Evolutionary conservation across 1,139 yeast species (phyloP), one percentile per base, ranked within the genome.

Genomic region (Chernovozyma aurita): DNA sequence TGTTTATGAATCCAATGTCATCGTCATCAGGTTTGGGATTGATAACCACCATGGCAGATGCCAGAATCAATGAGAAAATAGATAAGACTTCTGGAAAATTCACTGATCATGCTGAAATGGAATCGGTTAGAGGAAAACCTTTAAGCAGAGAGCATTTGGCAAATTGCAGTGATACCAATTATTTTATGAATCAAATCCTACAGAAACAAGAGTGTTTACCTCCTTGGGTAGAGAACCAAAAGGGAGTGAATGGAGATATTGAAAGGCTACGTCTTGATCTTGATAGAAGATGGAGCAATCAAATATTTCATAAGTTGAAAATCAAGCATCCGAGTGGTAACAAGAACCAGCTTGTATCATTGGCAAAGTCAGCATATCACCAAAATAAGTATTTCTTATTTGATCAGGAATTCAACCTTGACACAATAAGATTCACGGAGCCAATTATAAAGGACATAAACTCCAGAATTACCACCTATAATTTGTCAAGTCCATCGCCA

Each of bases 141-240:
- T 50, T 82, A 18, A 67, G 68, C 28, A 52, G 54, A 26, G 75
- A 70, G 15, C 85, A 85, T 50, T 61, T 87, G 53, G 81, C 80
- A 43, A 79, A 85, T 47, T 52, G 70, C 28, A 57, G 64, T 7
- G 71, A 68, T 42, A 49, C 70, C 4, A 63, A 59, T 40, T 70
- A 65, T 44, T 70, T 70, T 42, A 57, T 70, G 57, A 69, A 66
- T 46, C 69, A 67, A 43, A 80, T 87, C 33, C 61, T 87, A 41
- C 80, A 76, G 45, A 74, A 76, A 31, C 95, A 87, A 55, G 88
- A 85, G 32, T 80, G 85, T 0, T 65, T 80, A 9, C 95, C 95
- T 0, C 94, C 95, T 0, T 87, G 95, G 95, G 80, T 87, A 24
- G 95, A 86, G 48, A 78, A 75, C 37, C 96, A 87, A 56, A 74